Evolutionary conservation across 371 early-diverging fungal species (phyloP).

Genomic region (Syncephalastrum monosporum): DNA sequence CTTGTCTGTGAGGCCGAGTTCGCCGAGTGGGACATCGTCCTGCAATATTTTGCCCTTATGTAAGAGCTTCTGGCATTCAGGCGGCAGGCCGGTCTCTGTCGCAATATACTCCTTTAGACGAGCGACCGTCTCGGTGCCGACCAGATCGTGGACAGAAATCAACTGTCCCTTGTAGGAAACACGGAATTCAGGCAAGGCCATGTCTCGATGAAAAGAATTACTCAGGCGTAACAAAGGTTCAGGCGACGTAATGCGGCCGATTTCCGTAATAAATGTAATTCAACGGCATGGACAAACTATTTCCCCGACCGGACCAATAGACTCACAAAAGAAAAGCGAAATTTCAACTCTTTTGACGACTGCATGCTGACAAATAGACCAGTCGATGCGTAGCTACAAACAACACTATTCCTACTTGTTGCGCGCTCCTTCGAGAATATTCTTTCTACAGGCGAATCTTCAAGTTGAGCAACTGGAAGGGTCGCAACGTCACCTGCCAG

Average conservation of each 20-base stretch:
- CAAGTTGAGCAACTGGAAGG: conserved; percentile 55
- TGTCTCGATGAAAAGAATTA: no score
- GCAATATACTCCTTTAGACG: conserved; percentile 39
- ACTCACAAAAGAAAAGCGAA: background rate
- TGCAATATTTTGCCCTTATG: conserved; percentile 51
- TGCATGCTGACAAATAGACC: conserved; percentile 1
- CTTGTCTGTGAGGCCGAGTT: conserved; percentile 16
- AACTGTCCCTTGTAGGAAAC: conserved; percentile 43
- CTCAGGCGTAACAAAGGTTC: no score
- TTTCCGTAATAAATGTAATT: no score
- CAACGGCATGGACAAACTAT: no score
- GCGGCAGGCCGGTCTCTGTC: conserved; percentile 35
- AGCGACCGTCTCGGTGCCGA: conserved; percentile 21
- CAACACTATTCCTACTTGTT: no score
- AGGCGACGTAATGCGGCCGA: no score
- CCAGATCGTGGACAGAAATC: conserved; percentile 25
- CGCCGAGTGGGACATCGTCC: conserved; percentile 15
- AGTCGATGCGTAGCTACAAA: no score
- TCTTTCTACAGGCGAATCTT: conserved; percentile 20
- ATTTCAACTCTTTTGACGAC: background rate
- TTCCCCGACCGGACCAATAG: background rate
- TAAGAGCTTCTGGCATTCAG: conserved; percentile 46
- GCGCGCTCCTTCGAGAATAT: background rate
- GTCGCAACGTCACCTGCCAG: conserved; percentile 26
- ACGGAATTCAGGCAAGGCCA: conserved; percentile 22